These are phyloP conservation scores for Taxillus chinensis DNA, from an alignment of 164 flowering plant species.

Conservation along the genomic window DNA sequence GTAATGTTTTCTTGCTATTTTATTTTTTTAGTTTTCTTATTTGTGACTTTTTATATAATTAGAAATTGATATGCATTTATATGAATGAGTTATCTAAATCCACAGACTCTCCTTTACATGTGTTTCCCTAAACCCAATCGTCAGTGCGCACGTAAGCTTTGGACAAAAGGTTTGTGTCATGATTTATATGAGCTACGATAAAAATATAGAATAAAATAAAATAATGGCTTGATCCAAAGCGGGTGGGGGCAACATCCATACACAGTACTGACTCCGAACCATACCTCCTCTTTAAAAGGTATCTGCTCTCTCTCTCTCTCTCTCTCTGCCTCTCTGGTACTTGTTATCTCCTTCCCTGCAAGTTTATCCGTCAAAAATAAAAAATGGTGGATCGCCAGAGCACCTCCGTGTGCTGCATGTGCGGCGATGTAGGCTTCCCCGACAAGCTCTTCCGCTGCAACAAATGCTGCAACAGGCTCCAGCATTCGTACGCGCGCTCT, in stretches of 20 bases:
- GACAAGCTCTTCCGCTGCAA: conserved; percentile 90
- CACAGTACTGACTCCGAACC: conserved; percentile 28
- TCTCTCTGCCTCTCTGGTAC: neutral
- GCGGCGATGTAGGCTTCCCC: conserved; percentile 91
- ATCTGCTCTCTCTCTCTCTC: conserved; percentile 10
- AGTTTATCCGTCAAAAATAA: neutral
- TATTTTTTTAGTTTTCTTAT: too few species aligned
- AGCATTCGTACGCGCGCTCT: conserved; percentile 64
- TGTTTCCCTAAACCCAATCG: too few species aligned
- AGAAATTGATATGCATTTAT: too few species aligned
- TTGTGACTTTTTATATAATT: too few species aligned
- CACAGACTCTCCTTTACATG: too few species aligned
- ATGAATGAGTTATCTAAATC: too few species aligned
- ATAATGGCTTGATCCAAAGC: neutral
- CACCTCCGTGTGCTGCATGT: conserved; percentile 76
- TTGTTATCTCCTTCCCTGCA: neutral
- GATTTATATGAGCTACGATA: too few species aligned
- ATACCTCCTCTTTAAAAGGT: conserved; percentile 1
- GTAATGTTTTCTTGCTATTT: too few species aligned
- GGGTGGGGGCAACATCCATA: neutral
- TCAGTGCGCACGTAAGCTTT: too few species aligned
- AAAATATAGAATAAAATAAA: neutral
- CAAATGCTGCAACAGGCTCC: conserved; percentile 67
- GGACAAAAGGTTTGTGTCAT: too few species aligned
- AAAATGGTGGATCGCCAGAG: conserved; percentile 62